Base-by-base conservation (phyloP, 768 basidiomycete genomes). In the Russula sp. region DNA sequence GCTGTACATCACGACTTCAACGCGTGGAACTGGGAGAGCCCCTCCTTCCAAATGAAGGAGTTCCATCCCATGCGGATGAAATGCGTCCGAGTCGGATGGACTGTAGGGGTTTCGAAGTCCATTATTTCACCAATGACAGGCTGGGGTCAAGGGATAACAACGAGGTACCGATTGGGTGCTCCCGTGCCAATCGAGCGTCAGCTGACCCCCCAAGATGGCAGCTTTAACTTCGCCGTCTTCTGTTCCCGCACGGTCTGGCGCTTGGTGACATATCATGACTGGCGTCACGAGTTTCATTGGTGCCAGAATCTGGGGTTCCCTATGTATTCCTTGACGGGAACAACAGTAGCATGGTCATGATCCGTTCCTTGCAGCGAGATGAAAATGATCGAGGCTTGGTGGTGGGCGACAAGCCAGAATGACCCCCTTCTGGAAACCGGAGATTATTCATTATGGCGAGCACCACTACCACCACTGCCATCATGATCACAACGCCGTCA, bases 51-150 rank as follows among this genome's bases (percentile, higher is more conserved):
- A 59, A 52, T 52, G 7, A 16, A 40, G 54, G 38, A 30, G 20
- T 16, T 22, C 28, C 46, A 55, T 32, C 54, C 36, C 24, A 38
- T 54, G 46, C 18, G 9, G 32, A 52, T 8, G n/a, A n/a, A 52
- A 55, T 9, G 24, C 28, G 24, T 7, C 13, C 5, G 18, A 18
- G 24, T 7, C 13, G 8, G 18, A 18, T 8, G 57, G 36, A 36
- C 57, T 54, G 44, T 64, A 64, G 57, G 34, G 63, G 18, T 59
- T 59, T 64, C 57, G 63, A 64, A 59, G 57, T 24, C n/a, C 11
- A 10, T 10, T 26, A 14, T 10, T 44, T 44, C 22, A 18, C 51
- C 55, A 8, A n/a, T 53, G 34, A n/a, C 26, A 48, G 44, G 63
- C 13, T 44, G 56, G n/a, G 40, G 50, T 5, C 46, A 28, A 51